Conservation (phyloP, 2,329 filamentous ascomycete species). For the Aquanectria penicillioides region DNA sequence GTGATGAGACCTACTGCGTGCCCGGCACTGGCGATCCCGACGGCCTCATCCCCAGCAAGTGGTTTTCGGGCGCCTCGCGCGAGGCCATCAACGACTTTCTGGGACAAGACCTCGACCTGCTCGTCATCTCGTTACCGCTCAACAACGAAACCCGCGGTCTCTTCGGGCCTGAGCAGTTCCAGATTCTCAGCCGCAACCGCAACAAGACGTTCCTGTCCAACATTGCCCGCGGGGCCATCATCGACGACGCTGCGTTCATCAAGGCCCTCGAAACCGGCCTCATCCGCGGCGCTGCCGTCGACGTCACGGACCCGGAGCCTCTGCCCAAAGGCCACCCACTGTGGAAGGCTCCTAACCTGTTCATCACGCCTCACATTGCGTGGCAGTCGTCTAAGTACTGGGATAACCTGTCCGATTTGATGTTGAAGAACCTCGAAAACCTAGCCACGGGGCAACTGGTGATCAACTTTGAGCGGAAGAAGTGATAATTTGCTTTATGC, state of each 20-base stretch:
- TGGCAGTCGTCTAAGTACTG: constrained; percentile 45
- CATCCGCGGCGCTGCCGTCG: constrained; percentile 69
- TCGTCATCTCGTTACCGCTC: constrained; percentile 55
- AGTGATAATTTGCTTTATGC: neutral
- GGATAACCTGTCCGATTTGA: constrained; percentile 38
- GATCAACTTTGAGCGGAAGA: constrained; percentile 40
- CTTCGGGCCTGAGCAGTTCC: constrained; percentile 56
- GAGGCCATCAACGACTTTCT: constrained; percentile 54
- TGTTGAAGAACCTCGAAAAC: constrained; percentile 44
- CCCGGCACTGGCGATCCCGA: constrained; percentile 66
- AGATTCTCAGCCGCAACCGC: constrained; percentile 43
- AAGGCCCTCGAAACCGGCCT: constrained; percentile 57
- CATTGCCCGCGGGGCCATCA: constrained; percentile 65
- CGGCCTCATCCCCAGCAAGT: constrained; percentile 52
- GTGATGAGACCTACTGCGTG: constrained; percentile 70
- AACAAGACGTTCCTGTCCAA: constrained; percentile 68
- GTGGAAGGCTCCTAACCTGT: constrained; percentile 72
- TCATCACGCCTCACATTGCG: constrained; percentile 59
- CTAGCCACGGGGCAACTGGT: constrained; percentile 40
- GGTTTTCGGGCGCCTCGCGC: constrained; percentile 51
- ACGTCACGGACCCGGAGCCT: constrained; percentile 79
- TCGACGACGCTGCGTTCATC: constrained; percentile 62
- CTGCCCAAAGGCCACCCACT: constrained; percentile 70
- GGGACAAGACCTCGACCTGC: constrained; percentile 53
- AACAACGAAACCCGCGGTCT: constrained; percentile 49